Evolutionary conservation across 176 grass and related monocot genomes (phyloP), one percentile per base, ranked within the genome.

Genomic region (Aechmea fasciata): DNA sequence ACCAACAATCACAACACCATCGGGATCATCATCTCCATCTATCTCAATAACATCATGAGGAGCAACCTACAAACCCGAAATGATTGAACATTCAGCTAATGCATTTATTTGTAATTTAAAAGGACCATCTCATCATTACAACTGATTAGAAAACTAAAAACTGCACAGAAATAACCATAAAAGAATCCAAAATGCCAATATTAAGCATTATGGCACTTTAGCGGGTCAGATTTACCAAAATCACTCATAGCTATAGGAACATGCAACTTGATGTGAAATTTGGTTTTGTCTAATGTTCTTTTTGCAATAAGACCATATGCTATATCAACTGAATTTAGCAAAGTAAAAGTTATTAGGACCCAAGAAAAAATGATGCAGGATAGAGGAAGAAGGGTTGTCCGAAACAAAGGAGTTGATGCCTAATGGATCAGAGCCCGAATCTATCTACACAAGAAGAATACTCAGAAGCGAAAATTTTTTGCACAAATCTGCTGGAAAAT

Each of bases 21-120:
- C 76, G 65, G 57, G 61, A 76, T 83, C 76, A 76, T 68, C 78
- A 78, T 91, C 88, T 78, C 65, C 83, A 76, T 96, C 88, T 51
- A 91, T 84, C 66, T 96, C 78, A 76, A 89, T 89, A 67, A 89
- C 64, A 47, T 86, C 88, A 84, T 62, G 70, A 84, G 80, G 68
- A 71, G 79, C 26, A 83, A 84, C 75, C 91, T 91, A 65, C 7
- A 15, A 61, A 61, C 17, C 3, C 55, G 20, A 61, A 18, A 61
- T 61, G 55, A 61, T 61, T 10, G 17, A 10, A 61, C 17, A 18
- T 61, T 61, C 17, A 22, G 17, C 15, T 2, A 61, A 18, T 22
- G 20, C 15, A 15, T 18, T 61, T 61, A 3, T n/a, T 18, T 61
- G 15, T 18, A 61, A 61, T 61, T 61, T 61, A 61, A 19, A 61